These are phyloP conservation scores for Kodamaea kaohsiungensis DNA, from an alignment of 805 yeast species.

Conservation along the genomic window DNA sequence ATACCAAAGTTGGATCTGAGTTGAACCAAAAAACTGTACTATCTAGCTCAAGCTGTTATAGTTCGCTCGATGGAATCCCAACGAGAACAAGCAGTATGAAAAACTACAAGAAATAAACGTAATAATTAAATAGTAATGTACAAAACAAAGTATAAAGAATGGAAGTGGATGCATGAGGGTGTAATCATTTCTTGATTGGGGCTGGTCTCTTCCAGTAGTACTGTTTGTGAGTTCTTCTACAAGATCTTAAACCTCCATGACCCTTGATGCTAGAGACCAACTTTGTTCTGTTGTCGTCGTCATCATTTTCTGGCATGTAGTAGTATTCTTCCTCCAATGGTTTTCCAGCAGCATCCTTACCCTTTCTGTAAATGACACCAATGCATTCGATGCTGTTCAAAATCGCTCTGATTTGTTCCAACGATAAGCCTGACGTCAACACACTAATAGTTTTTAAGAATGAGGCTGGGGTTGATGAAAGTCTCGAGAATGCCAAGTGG, in stretches of 20 bases:
- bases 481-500: conserved; percentile 86
- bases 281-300: conserved; percentile 64
- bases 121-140: conserved; percentile 9
- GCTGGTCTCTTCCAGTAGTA: conserved; percentile 72
- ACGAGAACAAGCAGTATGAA: conserved; percentile 7
- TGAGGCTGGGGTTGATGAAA: conserved; percentile 84
- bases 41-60: conserved; percentile 7
- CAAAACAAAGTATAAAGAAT: conserved; percentile 7
- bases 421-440: conserved; percentile 47
- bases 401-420: conserved; percentile 44
- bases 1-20: background rate
- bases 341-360: conserved; percentile 97
- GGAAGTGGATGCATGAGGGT: conserved; percentile 6
- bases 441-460: conserved; percentile 63
- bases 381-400: conserved; percentile 56
- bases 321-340: conserved; percentile 92
- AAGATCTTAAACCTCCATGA: conserved; percentile 74
- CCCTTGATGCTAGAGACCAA: conserved; percentile 81
- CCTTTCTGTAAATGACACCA: conserved; percentile 86
- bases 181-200: conserved; percentile 36
- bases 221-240: conserved; percentile 93
- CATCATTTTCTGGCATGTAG: conserved; percentile 81
- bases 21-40: background rate
- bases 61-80: background rate
- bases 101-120: background rate